phyloP scores from a whole-genome alignment of 2,329 filamentous ascomycete genomes.

The Fusarium longipes region DNA sequence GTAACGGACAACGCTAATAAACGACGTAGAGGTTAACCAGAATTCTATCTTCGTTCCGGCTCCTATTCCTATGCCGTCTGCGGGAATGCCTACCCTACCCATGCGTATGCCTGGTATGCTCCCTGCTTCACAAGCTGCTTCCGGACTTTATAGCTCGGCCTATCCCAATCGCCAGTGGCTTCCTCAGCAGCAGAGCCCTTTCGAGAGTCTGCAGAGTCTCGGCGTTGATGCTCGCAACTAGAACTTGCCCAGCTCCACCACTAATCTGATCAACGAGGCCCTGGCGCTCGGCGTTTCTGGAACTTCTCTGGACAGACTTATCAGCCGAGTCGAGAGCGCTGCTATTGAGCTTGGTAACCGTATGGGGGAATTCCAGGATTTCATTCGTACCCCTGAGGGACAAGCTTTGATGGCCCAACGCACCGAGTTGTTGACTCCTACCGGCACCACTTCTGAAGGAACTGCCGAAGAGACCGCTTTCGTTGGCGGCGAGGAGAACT shows the following conservation, averaged over 20 bases:
- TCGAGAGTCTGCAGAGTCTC: slow-evolving; percentile 10
- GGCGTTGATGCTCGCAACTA: slow-evolving; percentile 54
- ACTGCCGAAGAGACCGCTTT: slow-evolving; percentile 17
- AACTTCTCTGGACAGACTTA: slow-evolving; percentile 58
- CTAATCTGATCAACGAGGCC: slow-evolving; percentile 51
- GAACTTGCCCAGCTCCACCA: slow-evolving; percentile 38
- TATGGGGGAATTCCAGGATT: slow-evolving; percentile 64
- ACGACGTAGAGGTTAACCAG: slow-evolving; percentile 38
- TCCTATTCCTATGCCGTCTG: slow-evolving; percentile 10
- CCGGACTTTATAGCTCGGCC: not conserved
- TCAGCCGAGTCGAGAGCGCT: slow-evolving; percentile 64
- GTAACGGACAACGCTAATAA: slow-evolving; percentile 11
- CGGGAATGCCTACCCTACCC: slow-evolving; percentile 13
- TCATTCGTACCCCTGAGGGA: slow-evolving; percentile 29
- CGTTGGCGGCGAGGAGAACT: slow-evolving; percentile 3
- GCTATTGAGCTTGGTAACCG: slow-evolving; percentile 66
- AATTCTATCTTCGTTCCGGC: slow-evolving; percentile 16
- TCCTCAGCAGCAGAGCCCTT: slow-evolving; percentile 41
- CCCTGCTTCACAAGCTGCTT: not conserved
- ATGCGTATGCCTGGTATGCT: not conserved
- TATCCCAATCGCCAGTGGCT: slow-evolving; percentile 3
- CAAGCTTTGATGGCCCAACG: slow-evolving; percentile 31
- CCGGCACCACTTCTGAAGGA: slow-evolving; percentile 16
- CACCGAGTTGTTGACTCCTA: slow-evolving; percentile 30
- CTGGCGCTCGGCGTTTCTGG: slow-evolving; percentile 59